Base-by-base conservation (phyloP, 192 early-diverging fungal genomes). In the Powellomyces hirtus region DNA sequence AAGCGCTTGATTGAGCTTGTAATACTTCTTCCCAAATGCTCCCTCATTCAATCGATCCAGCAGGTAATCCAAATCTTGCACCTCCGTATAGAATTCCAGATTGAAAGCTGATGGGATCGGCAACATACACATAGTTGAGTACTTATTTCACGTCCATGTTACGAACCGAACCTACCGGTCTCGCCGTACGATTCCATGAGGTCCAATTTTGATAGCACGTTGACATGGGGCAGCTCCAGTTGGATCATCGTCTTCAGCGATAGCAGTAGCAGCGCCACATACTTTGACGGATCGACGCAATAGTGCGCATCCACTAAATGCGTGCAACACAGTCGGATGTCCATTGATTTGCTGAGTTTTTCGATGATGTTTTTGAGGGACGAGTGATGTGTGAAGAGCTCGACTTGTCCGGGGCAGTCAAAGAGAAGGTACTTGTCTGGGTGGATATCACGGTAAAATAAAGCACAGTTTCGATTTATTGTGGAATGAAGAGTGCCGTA, bases 31-130 rank as follows among this genome's bases (percentile, higher is more conserved):
- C 40, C 77, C 79, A 70, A 90, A 90, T 20, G 33, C 16, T 16
- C 51, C 57, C 60, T 92, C 89, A 67, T 95, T 89, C 16, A 97
- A 75, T 38, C 86, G 81, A 4, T 88, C 81, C 38, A 95, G 79
- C 16, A 98, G 75, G 60, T 96, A 94, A 13, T 76, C 77, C 14
- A 97, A 83, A 72, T 97, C 92, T 79, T 90, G 88, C 18, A 98
- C 95, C 59, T 94, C 91, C 5, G 95, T 98, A 70, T 97, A 97
- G 75, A 91, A 97, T 63, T 97, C 94, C 36, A 97, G 83, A 55
- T 88, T 90, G 77, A 97, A 97, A 30, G 89, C 86, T 85, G 69
- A 8, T 36, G 35, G 16, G 52, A 56, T n/a, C 11, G n/a, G 40
- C 40, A 42, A 13, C 40, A 42, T 5, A 56, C 4, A 30, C 2